Base-by-base conservation (phyloP, 306 rosid genomes). In the Purshia tridentata region DNA sequence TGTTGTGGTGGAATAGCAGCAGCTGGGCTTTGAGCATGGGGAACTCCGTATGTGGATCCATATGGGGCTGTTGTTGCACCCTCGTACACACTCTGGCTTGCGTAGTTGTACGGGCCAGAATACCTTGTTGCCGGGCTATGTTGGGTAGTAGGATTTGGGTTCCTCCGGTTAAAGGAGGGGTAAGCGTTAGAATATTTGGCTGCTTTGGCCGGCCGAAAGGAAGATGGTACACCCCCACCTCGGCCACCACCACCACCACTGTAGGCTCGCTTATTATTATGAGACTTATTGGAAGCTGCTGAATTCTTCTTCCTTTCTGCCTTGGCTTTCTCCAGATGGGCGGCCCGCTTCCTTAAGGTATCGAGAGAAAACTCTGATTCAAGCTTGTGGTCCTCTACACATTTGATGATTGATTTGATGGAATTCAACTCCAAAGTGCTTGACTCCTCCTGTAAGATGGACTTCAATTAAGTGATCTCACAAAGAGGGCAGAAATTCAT, bases 311-410 rank as follows among this genome's bases (percentile, higher is more conserved):
- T 91, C 81, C 87, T 85, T 23, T 89, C 97, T 53, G 89, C 72
- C 85, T 80, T 88, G 59, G 74, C 73, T 76, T 77, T 88, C 82
- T 87, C 97, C 73, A 89, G 57, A 51, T 78, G 81, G 53, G 85
- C 37, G 29, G 45, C 85, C 40, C 91, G 83, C 81, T 78, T 91
- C 81, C 80, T 84, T 82, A 89, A 48, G 78, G 63, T 75, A 37
- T 87, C 89, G 42, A 89, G 80, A 69, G 78, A 72, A 61, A 89
- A 91, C 68, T 87, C 92, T 40, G 91, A 84, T 77, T 91, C 92
- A 39, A 91, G 88, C 73, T 91, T 91, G 89, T 84, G 89, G 85
- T 91, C 97, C 80, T 91, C 97, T 60, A 89, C 90, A 58, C 97
- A 91, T 86, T 81, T 91, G 78, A 91, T 84, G 41, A 84, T 72